Evolutionary conservation across 768 basidiomycete species (phyloP), one percentile per base, ranked within the genome.

Genomic region (Exidia glandulosa): DNA sequence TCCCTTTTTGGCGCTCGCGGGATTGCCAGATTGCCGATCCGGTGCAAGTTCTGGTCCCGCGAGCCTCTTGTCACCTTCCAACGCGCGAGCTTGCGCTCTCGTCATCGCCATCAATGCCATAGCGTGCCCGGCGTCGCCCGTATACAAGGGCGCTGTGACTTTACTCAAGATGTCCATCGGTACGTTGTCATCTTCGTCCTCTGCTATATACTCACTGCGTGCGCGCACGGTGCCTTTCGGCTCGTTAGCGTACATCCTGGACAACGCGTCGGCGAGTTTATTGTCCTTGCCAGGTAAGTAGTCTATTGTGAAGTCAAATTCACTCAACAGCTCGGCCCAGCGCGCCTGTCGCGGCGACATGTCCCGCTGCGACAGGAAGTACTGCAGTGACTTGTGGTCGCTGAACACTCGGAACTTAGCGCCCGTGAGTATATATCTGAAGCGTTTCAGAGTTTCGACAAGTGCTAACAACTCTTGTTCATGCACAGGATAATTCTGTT

Each of bases 401-500:
- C 71, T 75, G 2, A 67, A 31, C 65, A 71, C 71, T 0, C 50
- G 50, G 34, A 77, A 76, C 0, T 37, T 50, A 0, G 58, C 63
- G 0, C 75, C 76, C 32, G 68, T 70, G 1, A 77, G 50, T 1
- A 74, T 62, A 47, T 72, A 16, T 62, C 63, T 56, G 56, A 60
- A 60, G 13, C 60, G 2, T 16, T 63, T 63, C 13, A 63, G 45
- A 2, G 61, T 32, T 48, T 78, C 74, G 0, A 79, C 65, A 0
- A 72, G 70, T 0, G 72, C 73, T 0, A 77, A 58, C 64, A 77
- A 65, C 52, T 78, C 77, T 7, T 71, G 65, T 62, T 77, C 75
- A 57, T 74, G 74, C 0, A 75, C 73, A 25, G 73, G 70, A 52
- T 78, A 77, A 41, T 76, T 76, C 25, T 73, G 73, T 57, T 77